Evolutionary conservation across 768 basidiomycete genomes (phyloP), one percentile per base, ranked within the genome.

Genomic region (Xanthoconium purpureum): DNA sequence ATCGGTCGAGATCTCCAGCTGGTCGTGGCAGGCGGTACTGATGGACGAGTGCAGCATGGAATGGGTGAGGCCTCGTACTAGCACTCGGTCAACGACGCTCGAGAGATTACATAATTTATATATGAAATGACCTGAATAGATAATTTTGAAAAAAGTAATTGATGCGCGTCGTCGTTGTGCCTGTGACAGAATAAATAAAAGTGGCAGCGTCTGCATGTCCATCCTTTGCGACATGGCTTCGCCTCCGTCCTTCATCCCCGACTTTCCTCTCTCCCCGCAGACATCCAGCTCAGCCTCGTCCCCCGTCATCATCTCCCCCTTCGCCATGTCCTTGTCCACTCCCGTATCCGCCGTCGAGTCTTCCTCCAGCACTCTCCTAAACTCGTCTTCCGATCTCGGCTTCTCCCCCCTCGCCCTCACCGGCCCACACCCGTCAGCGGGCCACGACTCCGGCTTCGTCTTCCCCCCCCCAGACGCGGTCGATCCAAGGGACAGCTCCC

Each of bases 1-100:
- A 88, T 73, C 85, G 87, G 63, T 88, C 87, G 61, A 80, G 87
- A 73, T 87, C 86, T 56, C 87, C 24, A 24, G 24, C 87, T 12
- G 80, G 84, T 43, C 75, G 87, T 43, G 57, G 65, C 61, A 78
- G 86, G 72, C 78, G 81, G 63, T 84, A 82, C 64, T 84, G 53
- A 57, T 57, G 24, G 57, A 59, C 32, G 48, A 39, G 47, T 66
- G 68, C 65, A 69, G 61, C 68, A 57, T 70, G 69, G 62, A 51
- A 38, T 29, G 46, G 47, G 70, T 8, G 69, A 69, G 70, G 55
- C 35, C n/a, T n/a, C 38, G 39, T n/a, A n/a, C n/a, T n/a, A n/a
- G 24, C 4, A 24, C 24, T 24, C 24, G 24, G 24, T 24, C 24
- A 29, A 29, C 29, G 45, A 32, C 28, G 15, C 35, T 36, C 28